Conservation (phyloP, 441 rosid species). For the Euphorbia schlechtendalii region DNA sequence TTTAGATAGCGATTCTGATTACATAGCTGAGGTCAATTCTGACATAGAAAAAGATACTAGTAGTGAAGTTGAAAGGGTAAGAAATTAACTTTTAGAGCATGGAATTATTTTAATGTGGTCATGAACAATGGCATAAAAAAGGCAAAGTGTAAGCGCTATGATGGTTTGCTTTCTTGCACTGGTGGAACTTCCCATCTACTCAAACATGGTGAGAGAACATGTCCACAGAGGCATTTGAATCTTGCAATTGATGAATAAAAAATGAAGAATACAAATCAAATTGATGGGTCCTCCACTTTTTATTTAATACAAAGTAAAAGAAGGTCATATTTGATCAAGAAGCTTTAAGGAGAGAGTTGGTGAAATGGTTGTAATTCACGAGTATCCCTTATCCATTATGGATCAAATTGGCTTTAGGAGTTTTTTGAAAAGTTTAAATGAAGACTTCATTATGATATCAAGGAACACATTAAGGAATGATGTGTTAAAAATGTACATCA, state of each 20-base stretch:
- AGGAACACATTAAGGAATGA: neutral
- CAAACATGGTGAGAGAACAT: neutral
- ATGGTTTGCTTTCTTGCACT: neutral
- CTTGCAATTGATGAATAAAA: too few relatives aligned
- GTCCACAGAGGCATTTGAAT: neutral
- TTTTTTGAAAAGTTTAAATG: neutral
- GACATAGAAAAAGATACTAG: too few relatives aligned
- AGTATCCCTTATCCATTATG: neutral
- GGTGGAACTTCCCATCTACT: neutral
- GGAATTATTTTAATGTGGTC: too few relatives aligned
- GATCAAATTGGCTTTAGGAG: neutral
- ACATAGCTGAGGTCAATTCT: too few relatives aligned
- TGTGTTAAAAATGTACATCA: neutral
- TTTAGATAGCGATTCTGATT: too few relatives aligned
- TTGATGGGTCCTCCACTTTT: neutral
- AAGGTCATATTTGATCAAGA: neutral
- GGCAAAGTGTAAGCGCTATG: too few relatives aligned
- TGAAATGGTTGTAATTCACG: neutral
- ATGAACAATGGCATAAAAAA: too few relatives aligned
- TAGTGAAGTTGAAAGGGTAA: too few relatives aligned
- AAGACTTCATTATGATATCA: neutral
- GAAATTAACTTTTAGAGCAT: too few relatives aligned
- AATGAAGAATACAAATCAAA: too few relatives aligned
- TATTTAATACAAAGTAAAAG: neutral
- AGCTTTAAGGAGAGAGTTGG: neutral